Percentiles rank a stretch among this genome's conserved stretches.
These are phyloP conservation scores for Adiantum capillusveneris DNA, from an alignment of 75 land plant species.

Conservation along the genomic window DNA sequence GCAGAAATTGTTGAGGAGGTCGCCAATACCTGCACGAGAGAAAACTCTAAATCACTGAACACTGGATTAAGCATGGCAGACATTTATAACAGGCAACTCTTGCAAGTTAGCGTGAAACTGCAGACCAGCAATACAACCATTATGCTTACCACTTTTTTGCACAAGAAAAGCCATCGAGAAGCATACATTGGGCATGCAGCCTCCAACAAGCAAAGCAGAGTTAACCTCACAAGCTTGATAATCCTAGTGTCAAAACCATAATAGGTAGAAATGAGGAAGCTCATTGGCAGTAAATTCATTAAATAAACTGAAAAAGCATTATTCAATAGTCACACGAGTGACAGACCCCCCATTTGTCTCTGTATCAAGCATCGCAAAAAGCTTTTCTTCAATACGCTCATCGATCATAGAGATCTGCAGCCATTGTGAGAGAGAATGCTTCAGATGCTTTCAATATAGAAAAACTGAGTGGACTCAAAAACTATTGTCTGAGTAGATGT, in stretches of 20 bases:
- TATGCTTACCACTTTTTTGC: conserved; percentile 60
- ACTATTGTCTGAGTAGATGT: background rate
- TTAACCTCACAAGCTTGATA: conserved; percentile 53
- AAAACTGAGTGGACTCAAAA: too few species aligned
- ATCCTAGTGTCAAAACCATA: conserved; percentile 39
- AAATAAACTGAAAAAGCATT: background rate
- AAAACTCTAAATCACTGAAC: background rate
- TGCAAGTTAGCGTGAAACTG: background rate
- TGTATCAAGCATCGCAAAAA: conserved; percentile 89
- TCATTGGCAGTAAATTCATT: background rate
- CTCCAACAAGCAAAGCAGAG: conserved; percentile 69
- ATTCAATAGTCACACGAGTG: background rate
- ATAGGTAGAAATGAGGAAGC: too few species aligned
- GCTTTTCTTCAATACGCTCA: conserved; percentile 76
- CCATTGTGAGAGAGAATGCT: too few species aligned
- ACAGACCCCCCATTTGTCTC: conserved; percentile 90
- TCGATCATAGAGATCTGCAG: conserved; percentile 57
- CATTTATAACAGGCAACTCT: too few species aligned
- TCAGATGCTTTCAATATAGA: too few species aligned
- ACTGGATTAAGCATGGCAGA: too few species aligned
- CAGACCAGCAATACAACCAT: background rate
- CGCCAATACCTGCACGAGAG: conserved; percentile 54
- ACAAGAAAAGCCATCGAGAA: conserved; percentile 79
- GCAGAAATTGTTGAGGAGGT: conserved; percentile 34
- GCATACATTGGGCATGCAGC: conserved; percentile 79